Conservation (phyloP, 345 rosid species). For the Capsella bursapastoris region DNA sequence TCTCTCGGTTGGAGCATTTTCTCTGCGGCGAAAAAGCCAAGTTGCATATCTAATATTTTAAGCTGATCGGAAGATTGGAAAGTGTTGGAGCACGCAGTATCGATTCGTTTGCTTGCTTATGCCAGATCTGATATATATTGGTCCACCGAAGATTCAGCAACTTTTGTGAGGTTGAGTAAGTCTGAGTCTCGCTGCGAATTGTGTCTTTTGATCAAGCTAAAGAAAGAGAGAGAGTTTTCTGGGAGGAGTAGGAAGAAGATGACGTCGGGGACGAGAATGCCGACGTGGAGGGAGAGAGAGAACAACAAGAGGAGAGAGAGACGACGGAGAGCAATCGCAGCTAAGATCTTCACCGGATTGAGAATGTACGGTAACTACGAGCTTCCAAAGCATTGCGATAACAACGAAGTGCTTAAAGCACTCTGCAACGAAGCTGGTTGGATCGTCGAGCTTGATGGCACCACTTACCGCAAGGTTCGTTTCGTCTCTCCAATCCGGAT, state of each 20-base stretch:
- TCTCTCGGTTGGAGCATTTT: conserved; percentile 19
- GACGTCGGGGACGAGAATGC: conserved; percentile 80
- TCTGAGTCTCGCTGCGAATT: conserved; percentile 7
- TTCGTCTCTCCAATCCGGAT: conserved; percentile 5
- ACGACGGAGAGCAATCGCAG: conserved; percentile 83
- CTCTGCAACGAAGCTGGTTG: conserved; percentile 90
- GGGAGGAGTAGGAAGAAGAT: conserved; percentile 39
- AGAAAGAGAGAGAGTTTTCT: conserved; percentile 21
- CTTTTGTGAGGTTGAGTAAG: neutral
- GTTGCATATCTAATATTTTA: neutral
- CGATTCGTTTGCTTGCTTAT: conserved; percentile 16
- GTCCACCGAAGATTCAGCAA: neutral
- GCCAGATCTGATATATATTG: conserved; percentile 28
- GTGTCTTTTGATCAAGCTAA: conserved; percentile 28
- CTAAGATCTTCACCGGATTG: conserved; percentile 82
- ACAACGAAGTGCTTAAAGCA: conserved; percentile 89
- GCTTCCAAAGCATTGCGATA: conserved; percentile 94
- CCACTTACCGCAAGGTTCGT: conserved; percentile 84
- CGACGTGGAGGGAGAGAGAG: conserved; percentile 91
- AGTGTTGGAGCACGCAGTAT: neutral
- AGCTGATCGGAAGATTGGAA: conserved; percentile 9
- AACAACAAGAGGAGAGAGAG: conserved; percentile 89
- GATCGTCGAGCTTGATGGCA: conserved; percentile 84
- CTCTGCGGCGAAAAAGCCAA: neutral
- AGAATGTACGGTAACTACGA: conserved; percentile 82